Evolutionary conservation across 106 monocot genomes (phyloP).

Genomic region (Dactylorhiza incarnata): DNA sequence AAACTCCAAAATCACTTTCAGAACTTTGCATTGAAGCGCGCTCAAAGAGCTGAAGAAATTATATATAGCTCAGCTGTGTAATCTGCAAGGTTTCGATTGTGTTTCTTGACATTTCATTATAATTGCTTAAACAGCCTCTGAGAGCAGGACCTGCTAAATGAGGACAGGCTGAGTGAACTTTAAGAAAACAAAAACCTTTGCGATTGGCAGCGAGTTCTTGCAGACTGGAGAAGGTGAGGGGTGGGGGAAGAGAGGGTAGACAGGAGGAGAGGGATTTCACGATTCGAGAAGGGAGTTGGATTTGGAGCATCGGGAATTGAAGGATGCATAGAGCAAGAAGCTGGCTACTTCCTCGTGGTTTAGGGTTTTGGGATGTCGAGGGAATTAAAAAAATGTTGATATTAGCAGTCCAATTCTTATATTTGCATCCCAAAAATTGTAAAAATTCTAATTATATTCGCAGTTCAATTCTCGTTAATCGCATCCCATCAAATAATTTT

Average conservation of each 20-base stretch:
- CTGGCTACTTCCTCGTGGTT: neutral
- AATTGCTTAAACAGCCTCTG: neutral
- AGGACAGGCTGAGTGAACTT: neutral
- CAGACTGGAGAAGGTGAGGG: slow-evolving; percentile 22
- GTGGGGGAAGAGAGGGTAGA: slow-evolving; percentile 7
- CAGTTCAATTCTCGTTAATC: no score
- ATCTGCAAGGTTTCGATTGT: neutral
- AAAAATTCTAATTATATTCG: no score
- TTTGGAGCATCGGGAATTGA: slow-evolving; percentile 15
- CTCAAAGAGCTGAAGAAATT: neutral
- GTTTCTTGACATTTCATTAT: neutral
- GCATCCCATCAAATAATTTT: no score
- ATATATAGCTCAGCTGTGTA: neutral
- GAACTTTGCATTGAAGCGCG: neutral
- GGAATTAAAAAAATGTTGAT: no score
- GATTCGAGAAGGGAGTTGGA: slow-evolving; percentile 35
- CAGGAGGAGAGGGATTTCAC: slow-evolving; percentile 21
- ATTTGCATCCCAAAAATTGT: no score
- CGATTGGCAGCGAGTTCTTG: slow-evolving; percentile 45
- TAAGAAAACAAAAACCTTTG: slow-evolving; percentile 32
- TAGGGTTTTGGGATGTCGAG: neutral
- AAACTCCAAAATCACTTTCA: neutral
- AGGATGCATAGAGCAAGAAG: neutral
- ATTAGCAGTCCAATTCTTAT: no score
- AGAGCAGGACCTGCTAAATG: neutral